Conservation (phyloP, 805 yeast species). For the Komagataella kurtzmanii region DNA sequence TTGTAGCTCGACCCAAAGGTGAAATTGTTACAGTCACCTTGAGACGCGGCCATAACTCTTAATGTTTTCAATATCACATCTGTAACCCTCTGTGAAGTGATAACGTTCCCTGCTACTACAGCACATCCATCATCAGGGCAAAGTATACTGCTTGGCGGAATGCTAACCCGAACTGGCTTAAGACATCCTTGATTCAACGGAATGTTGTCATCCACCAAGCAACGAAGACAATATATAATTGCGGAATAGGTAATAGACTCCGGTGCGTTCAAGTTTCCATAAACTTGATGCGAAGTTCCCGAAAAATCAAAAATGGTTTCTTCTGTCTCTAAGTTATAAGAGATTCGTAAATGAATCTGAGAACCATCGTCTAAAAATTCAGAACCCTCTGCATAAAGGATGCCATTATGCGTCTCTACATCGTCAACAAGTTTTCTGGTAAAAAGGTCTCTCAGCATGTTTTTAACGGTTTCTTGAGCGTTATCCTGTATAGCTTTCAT, state of each 20-base stretch:
- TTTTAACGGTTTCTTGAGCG: constrained; percentile 61
- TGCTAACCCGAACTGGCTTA: constrained; percentile 54
- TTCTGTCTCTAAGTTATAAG: constrained; percentile 34
- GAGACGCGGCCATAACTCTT: constrained; percentile 85
- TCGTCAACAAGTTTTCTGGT: constrained; percentile 24
- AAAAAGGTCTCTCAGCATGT: constrained; percentile 30
- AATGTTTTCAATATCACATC: constrained; percentile 84
- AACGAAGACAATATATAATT: constrained; percentile 73
- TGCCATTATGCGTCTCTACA: constrained; percentile 27
- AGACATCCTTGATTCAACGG: constrained; percentile 93
- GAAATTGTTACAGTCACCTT: constrained; percentile 89
- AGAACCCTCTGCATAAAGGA: constrained; percentile 3
- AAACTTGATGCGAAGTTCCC: constrained; percentile 79
- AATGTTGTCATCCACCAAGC: constrained; percentile 74
- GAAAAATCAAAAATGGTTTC: constrained; percentile 69
- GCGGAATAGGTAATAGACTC: constrained; percentile 83
- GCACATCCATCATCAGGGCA: constrained; percentile 81
- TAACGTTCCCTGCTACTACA: constrained; percentile 90
- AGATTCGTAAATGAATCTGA: constrained; percentile 36
- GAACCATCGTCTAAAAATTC: constrained; percentile 83
- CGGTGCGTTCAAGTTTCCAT: constrained; percentile 90
- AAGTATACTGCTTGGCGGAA: constrained; percentile 51
- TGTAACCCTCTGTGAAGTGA: constrained; percentile 87
- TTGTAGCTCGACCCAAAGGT: constrained; percentile 80
- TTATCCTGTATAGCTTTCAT: constrained; percentile 76